Conservation (phyloP, 495 filamentous ascomycete genomes). For the Penicillium chermesinum region DNA sequence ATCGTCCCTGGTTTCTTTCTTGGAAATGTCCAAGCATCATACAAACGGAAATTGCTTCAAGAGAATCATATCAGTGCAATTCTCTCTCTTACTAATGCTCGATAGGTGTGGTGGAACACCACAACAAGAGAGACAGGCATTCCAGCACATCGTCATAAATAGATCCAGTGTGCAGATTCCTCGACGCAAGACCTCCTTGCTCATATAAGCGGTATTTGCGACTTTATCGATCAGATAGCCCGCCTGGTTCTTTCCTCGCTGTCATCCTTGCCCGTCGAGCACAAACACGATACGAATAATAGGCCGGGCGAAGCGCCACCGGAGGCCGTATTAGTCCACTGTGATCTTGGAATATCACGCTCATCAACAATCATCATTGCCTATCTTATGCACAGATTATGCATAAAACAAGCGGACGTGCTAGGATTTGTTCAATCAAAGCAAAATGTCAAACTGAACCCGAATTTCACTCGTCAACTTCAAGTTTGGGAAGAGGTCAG, state of each 20-base stretch:
- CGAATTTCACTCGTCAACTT: slow-evolving; percentile 27
- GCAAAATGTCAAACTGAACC: slow-evolving; percentile 19
- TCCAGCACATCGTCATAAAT: slow-evolving; percentile 27
- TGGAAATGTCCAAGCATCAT: slow-evolving; percentile 27
- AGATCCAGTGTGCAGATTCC: slow-evolving; percentile 30
- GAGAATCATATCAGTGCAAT: slow-evolving; percentile 31
- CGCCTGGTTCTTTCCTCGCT: slow-evolving; percentile 15
- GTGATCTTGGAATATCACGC: slow-evolving; percentile 32
- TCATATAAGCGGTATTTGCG: slow-evolving; percentile 30
- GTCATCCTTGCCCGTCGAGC: slow-evolving; percentile 12
- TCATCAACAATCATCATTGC: slow-evolving; percentile 30
- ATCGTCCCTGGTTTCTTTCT: slow-evolving; percentile 36
- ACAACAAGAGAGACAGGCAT: slow-evolving; percentile 26
- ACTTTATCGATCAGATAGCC: slow-evolving; percentile 36
- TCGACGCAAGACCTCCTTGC: slow-evolving; percentile 31
- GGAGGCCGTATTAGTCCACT: slow-evolving; percentile 30
- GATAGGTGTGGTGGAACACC: slow-evolving; percentile 20
- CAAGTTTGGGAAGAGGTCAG: slow-evolving; percentile 26
- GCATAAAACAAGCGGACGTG: slow-evolving; percentile 6
- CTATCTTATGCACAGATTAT: slow-evolving; percentile 15
- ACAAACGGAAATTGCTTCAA: slow-evolving; percentile 23
- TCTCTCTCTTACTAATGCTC: slow-evolving; percentile 25
- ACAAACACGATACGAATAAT: slow-evolving; percentile 9
- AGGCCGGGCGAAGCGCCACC: slow-evolving; percentile 12
- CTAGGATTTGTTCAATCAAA: slow-evolving; percentile 19